phyloP scores from a whole-genome alignment of 495 filamentous ascomycete species.

The Penicillium salamii region DNA sequence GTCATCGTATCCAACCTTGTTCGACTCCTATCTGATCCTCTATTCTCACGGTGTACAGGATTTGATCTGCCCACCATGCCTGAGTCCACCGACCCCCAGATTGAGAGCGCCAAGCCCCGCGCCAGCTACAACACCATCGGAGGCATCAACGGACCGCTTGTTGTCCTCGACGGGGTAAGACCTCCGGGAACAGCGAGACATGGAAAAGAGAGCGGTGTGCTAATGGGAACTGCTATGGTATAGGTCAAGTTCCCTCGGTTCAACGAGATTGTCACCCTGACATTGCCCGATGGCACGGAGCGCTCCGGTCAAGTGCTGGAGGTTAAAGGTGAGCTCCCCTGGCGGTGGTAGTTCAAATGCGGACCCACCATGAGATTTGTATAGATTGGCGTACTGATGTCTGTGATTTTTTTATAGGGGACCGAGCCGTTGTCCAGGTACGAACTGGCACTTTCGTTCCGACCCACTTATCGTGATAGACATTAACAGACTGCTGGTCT shows the following conservation, averaged over 20 bases:
- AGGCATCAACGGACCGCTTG: slow-evolving; percentile 95
- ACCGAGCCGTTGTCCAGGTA: slow-evolving; percentile 89
- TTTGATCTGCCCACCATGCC: slow-evolving; percentile 50
- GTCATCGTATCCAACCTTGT: slow-evolving; percentile 15
- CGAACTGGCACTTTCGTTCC: slow-evolving; percentile 10
- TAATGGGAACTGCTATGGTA: slow-evolving; percentile 7
- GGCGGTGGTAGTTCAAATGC: not conserved
- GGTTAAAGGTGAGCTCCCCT: slow-evolving; percentile 70
- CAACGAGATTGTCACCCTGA: slow-evolving; percentile 97
- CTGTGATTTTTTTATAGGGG: slow-evolving; percentile 52
- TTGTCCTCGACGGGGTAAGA: slow-evolving; percentile 90
- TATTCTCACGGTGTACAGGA: slow-evolving; percentile 17
- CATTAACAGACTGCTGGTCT: slow-evolving; percentile 21
- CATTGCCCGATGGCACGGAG: slow-evolving; percentile 91
- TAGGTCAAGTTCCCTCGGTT: slow-evolving; percentile 96
- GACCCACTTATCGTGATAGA: slow-evolving; percentile 8
- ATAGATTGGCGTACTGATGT: slow-evolving; percentile 9
- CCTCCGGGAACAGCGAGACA: not conserved
- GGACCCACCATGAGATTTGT: not conserved
- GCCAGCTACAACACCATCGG: slow-evolving; percentile 97
- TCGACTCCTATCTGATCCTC: slow-evolving; percentile 13
- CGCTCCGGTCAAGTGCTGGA: slow-evolving; percentile 95
- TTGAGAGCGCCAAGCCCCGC: slow-evolving; percentile 77
- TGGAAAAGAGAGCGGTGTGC: not conserved
- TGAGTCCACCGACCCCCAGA: slow-evolving; percentile 68